phyloP scores from a whole-genome alignment of 2,329 filamentous ascomycete genomes.

The Aureobasidium sp. region DNA sequence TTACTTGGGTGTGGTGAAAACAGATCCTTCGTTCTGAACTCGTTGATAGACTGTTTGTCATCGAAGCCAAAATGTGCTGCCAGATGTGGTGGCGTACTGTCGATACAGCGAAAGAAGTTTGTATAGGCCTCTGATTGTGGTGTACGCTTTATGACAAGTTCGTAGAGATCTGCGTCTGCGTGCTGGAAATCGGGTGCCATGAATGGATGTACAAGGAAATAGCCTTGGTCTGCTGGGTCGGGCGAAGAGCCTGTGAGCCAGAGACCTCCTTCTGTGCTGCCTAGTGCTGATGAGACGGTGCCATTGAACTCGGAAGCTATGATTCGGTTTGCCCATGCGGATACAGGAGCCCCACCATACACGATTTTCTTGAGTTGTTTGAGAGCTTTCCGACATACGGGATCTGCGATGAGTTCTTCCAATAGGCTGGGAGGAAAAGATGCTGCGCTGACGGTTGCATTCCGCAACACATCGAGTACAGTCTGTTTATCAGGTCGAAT shows the following conservation, averaged over 20 bases:
- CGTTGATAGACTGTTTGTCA: background rate
- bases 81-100: background rate
- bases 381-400: background rate
- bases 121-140: background rate
- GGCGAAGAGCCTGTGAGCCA: background rate
- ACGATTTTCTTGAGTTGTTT: background rate
- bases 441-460: background rate
- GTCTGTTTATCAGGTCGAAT: background rate
- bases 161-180: conserved; percentile 8
- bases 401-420: background rate
- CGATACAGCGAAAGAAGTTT: conserved; percentile 7
- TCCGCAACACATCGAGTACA: background rate
- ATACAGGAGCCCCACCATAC: conserved; percentile 1
- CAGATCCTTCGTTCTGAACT: conserved; percentile 13
- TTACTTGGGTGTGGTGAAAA: conserved; percentile 8
- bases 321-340: background rate
- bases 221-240: conserved; percentile 9
- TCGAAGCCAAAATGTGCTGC: background rate
- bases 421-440: conserved; percentile 9
- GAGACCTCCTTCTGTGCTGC: conserved; percentile 13
- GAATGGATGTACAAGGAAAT: conserved; percentile 5
- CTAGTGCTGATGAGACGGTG: background rate
- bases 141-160: conserved; percentile 2
- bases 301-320: background rate
- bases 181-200: conserved; percentile 8